These are phyloP conservation scores for Russula virescens DNA, from an alignment of 768 basidiomycete species.

Conservation along the genomic window DNA sequence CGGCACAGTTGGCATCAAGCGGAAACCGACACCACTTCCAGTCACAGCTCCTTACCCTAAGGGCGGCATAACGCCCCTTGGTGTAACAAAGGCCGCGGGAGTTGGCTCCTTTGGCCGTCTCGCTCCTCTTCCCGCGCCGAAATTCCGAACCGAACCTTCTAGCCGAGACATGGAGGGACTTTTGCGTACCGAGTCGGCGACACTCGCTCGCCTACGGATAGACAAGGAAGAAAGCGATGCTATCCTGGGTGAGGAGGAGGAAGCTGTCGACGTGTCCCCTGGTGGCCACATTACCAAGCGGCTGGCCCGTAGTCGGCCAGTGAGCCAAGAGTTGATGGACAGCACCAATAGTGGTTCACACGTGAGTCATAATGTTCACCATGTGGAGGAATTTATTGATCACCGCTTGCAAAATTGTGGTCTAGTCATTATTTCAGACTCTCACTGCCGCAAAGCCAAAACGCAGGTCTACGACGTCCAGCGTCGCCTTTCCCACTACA, in stretches of 20 bases:
- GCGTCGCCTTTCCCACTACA: constrained; percentile 22
- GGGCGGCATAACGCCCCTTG: constrained; percentile 22
- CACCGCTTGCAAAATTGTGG: neutral
- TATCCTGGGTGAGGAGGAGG: constrained; percentile 40
- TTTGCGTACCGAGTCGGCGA: constrained; percentile 25
- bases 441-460: constrained; percentile 13
- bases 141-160: constrained; percentile 18
- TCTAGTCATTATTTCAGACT: constrained; percentile 12
- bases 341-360: constrained; percentile 30
- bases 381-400: neutral
- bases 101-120: constrained; percentile 23
- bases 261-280: constrained; percentile 65
- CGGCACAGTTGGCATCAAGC: constrained; percentile 20
- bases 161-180: constrained; percentile 16
- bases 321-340: constrained; percentile 50
- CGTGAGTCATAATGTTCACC: constrained; percentile 26
- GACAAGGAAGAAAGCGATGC: constrained; percentile 21
- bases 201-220: constrained; percentile 21
- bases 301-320: constrained; percentile 65
- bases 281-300: constrained; percentile 73
- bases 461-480: constrained; percentile 15
- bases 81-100: constrained; percentile 20
- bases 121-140: constrained; percentile 25
- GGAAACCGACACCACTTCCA: constrained; percentile 22
- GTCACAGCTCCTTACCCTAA: constrained; percentile 23